Percentiles rank a stretch among this genome's conserved stretches.
Conservation (phyloP, 148 eudicot genomes). For the Diospyros lotus region DNA sequence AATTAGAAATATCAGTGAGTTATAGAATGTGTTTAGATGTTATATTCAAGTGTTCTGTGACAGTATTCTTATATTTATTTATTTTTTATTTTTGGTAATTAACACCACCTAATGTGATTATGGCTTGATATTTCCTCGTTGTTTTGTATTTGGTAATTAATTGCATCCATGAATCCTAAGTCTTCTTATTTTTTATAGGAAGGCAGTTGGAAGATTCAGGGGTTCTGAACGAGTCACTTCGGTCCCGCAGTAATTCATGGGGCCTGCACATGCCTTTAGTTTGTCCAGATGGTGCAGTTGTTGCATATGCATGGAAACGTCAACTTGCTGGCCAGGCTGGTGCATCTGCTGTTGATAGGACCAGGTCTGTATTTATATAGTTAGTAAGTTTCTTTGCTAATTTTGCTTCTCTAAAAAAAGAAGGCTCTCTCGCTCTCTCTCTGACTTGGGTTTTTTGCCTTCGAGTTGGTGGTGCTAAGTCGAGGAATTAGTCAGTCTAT, state of each 20-base stretch:
- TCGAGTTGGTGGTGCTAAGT: too few relatives aligned
- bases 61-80: too few relatives aligned
- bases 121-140: background rate
- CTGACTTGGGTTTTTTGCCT: too few relatives aligned
- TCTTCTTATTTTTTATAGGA: constrained; percentile 39
- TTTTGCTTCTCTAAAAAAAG: too few relatives aligned
- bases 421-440: too few relatives aligned
- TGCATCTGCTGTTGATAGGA: constrained; percentile 98
- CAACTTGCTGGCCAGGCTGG: constrained; percentile 99
- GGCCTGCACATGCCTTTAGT: constrained; percentile 99
- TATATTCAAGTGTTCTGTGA: too few relatives aligned
- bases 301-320: constrained; percentile 99
- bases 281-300: constrained; percentile 99
- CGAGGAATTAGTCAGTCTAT: too few relatives aligned
- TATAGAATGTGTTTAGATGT: too few relatives aligned
- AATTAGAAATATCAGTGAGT: too few relatives aligned
- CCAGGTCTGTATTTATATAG: constrained; percentile 44
- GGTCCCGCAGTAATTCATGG: constrained; percentile 97
- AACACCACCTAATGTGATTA: too few relatives aligned
- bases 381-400: too few relatives aligned
- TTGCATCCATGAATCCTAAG: constrained; percentile 1
- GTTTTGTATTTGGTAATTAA: background rate
- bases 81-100: too few relatives aligned
- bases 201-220: constrained; percentile 90
- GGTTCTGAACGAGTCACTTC: constrained; percentile 83